Base-by-base conservation (phyloP, 2,329 filamentous ascomycete species). In the Teratosphaeriaceae sp. region DNA sequence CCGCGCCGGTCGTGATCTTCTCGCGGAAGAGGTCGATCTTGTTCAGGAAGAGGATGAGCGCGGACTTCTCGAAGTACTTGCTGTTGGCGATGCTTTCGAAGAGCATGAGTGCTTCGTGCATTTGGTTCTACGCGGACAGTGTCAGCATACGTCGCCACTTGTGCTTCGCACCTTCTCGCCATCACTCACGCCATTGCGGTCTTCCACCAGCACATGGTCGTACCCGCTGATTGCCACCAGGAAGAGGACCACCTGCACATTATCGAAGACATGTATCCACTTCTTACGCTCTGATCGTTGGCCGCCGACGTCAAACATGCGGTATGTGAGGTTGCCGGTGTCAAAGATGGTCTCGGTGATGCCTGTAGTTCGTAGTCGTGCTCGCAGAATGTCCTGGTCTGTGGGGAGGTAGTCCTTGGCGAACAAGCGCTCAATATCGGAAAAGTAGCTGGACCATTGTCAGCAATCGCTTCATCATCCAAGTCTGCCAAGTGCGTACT, bases 261-360 rank as follows among this genome's bases (percentile, higher is more conserved):
- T 92, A 64, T 95, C 88, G 62, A 95, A 95, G 62, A 88, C 92
- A 65, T 95, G 88, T 50, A 95, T 94, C 88, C 88, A 95, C 73
- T 95, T 95, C 76, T 94, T 94, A 49, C 88, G 84, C 67, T 95
- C 88, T 21, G 88, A 94, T 56, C 88, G 76, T 64, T 95, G 88
- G 45, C 88, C 88, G 63, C 88, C 88, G 36, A 94, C 88, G 59
- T 95, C 88, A 66, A 94, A 94, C 88, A 97, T 96, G 58, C 88
- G 84, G 69, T 96, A 96, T 51, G 88, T 94, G 57, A 96, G 77
- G 59, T 90, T 84, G 48, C 88, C 88, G 12, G 94, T 76, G 64
- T 94, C 88, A 65, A 97, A 97, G 49, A 90, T 78, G 2, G 89
- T 95, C 66, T 97, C 90, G 39, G 87, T 96, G 57, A 97, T 97